Evolutionary conservation across 106 monocot genomes (phyloP).

Genomic region (Dioscorea zingiberensis): DNA sequence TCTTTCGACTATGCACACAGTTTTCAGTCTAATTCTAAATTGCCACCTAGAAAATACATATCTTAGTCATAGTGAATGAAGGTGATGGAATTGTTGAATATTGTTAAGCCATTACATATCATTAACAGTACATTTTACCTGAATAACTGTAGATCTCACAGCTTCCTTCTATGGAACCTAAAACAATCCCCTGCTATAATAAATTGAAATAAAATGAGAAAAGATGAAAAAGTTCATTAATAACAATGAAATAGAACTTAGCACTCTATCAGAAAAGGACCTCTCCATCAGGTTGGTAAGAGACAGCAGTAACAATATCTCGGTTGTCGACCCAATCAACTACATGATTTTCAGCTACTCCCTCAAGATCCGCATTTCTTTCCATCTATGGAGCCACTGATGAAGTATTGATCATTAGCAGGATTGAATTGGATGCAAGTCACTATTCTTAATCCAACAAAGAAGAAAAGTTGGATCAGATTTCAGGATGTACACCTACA

Average conservation of each 20-base stretch:
- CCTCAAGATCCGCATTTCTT: constrained; percentile 91
- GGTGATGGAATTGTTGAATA: not conserved
- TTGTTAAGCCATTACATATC: not conserved
- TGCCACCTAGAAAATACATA: not conserved
- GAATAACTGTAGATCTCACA: constrained; percentile 70
- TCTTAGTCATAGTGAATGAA: not conserved
- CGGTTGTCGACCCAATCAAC: constrained; percentile 69
- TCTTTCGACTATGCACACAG: constrained; percentile 43
- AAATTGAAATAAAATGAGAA: not conserved
- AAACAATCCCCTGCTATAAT: constrained; percentile 46
- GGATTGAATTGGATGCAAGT: constrained; percentile 92
- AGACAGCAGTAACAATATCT: constrained; percentile 73
- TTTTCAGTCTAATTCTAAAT: not conserved
- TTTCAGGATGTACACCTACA: too few relatives aligned
- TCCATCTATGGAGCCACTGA: constrained; percentile 90
- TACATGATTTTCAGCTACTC: constrained; percentile 37
- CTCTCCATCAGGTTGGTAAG: constrained; percentile 67
- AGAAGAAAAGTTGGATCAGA: too few relatives aligned
- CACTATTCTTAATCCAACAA: constrained; percentile 29
- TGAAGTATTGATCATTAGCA: constrained; percentile 56
- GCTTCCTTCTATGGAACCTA: constrained; percentile 66
- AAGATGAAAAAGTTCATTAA: not conserved
- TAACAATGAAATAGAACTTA: not conserved
- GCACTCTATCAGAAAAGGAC: constrained; percentile 13
- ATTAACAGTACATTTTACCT: constrained; percentile 40